Evolutionary conservation across 306 rosid species (phyloP).

Genomic region (Adenanthera pavonina): DNA sequence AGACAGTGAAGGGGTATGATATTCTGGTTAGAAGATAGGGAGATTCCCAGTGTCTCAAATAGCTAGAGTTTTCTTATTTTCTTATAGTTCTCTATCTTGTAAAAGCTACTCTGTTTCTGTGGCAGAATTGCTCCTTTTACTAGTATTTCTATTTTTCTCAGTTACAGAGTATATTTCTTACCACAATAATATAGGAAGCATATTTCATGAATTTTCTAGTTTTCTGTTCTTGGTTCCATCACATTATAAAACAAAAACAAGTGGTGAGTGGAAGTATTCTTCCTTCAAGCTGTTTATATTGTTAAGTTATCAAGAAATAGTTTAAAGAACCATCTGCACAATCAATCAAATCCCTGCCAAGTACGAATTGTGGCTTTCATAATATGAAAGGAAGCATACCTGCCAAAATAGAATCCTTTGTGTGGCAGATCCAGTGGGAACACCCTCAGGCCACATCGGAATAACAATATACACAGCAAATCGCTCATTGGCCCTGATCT

Average conservation of each 20-base stretch:
- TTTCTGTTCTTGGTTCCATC: not conserved
- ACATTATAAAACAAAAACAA: too few relatives aligned
- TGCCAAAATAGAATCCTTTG: slow-evolving; percentile 99
- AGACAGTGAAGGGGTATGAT: not conserved
- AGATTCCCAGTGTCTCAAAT: not conserved
- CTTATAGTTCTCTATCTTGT: not conserved
- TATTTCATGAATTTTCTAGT: not conserved
- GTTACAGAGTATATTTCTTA: not conserved
- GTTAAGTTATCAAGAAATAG: not conserved
- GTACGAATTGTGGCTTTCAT: slow-evolving; percentile 5
- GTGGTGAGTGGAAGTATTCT: not conserved
- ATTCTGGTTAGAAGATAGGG: not conserved
- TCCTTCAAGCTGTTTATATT: slow-evolving; percentile 3
- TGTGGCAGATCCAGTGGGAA: slow-evolving; percentile 86
- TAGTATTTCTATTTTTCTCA: not conserved
- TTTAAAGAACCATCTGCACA: slow-evolving; percentile 7
- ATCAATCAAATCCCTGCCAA: not conserved
- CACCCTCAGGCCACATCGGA: slow-evolving; percentile 99
- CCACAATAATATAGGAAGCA: not conserved
- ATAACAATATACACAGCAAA: slow-evolving; percentile 90
- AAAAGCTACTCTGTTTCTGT: not conserved
- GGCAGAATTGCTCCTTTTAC: not conserved
- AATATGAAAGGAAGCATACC: slow-evolving; percentile 56
- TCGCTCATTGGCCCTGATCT: slow-evolving; percentile 89
- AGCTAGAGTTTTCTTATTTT: not conserved